Evolutionary conservation across 2,329 filamentous ascomycete genomes (phyloP).

Genomic region (Decorospora gaudefroyi): DNA sequence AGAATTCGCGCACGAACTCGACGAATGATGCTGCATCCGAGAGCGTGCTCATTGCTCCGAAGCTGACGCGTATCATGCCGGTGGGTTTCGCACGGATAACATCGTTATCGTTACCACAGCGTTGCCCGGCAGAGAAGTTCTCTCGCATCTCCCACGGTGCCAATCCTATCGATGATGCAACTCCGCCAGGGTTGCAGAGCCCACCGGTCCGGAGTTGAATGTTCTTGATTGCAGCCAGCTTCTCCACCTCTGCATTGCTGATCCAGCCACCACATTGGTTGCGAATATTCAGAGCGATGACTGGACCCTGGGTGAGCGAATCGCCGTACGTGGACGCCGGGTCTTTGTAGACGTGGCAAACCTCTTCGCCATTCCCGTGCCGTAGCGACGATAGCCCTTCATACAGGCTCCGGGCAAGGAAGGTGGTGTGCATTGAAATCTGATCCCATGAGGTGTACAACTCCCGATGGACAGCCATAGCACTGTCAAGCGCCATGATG

Average conservation of each 20-base stretch:
- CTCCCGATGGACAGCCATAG: slow-evolving; percentile 68
- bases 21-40: slow-evolving; percentile 75
- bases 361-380: slow-evolving; percentile 69
- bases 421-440: slow-evolving; percentile 72
- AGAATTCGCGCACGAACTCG: slow-evolving; percentile 63
- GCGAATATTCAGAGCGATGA: slow-evolving; percentile 81
- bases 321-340: slow-evolving; percentile 50
- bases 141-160: slow-evolving; percentile 79
- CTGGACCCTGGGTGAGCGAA: slow-evolving; percentile 65
- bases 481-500: slow-evolving; percentile 79
- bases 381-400: slow-evolving; percentile 61
- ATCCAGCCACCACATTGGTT: slow-evolving; percentile 73
- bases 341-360: slow-evolving; percentile 69
- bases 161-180: slow-evolving; percentile 73
- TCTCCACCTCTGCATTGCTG: slow-evolving; percentile 83
- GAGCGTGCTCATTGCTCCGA: slow-evolving; percentile 86
- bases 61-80: slow-evolving; percentile 80
- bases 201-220: slow-evolving; percentile 88
- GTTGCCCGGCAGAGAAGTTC: slow-evolving; percentile 83
- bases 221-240: slow-evolving; percentile 74
- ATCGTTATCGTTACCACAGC: slow-evolving; percentile 83
- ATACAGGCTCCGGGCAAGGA: slow-evolving; percentile 64
- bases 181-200: slow-evolving; percentile 88
- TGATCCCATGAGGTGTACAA: slow-evolving; percentile 73
- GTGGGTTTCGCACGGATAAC: slow-evolving; percentile 83